A percentile compares a stretch with the other conserved stretches of the same genome.
These are phyloP conservation scores for Paecilomyces dactylethromorphus DNA, from an alignment of 2,329 filamentous ascomycete species.

Conservation along the genomic window DNA sequence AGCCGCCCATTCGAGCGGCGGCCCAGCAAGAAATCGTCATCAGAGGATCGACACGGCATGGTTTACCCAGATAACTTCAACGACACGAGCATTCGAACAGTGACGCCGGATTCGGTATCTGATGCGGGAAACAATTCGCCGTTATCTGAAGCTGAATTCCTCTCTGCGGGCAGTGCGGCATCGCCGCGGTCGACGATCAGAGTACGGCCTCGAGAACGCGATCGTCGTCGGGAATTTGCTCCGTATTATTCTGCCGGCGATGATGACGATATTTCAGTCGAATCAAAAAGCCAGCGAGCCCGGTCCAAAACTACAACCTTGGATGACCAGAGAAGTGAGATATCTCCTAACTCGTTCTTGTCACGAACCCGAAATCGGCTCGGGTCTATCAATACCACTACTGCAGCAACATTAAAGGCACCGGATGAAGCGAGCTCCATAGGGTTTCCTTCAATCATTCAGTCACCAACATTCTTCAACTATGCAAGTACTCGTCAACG, in stretches of 20 bases:
- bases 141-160: slow-evolving; percentile 29
- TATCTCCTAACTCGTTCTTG: slow-evolving; percentile 24
- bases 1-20: slow-evolving; percentile 37
- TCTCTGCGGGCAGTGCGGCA: slow-evolving; percentile 22
- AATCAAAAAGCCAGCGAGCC: slow-evolving; percentile 28
- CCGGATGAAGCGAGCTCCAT: slow-evolving; percentile 38
- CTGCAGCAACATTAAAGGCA: slow-evolving; percentile 23
- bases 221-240: slow-evolving; percentile 23
- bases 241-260: slow-evolving; percentile 24
- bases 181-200: slow-evolving; percentile 31
- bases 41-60: slow-evolving; percentile 40
- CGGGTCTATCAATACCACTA: slow-evolving; percentile 32
- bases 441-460: slow-evolving; percentile 42
- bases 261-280: slow-evolving; percentile 26
- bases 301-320: slow-evolving; percentile 36
- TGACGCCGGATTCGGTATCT: slow-evolving; percentile 38
- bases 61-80: slow-evolving; percentile 41
- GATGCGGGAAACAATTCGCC: slow-evolving; percentile 31
- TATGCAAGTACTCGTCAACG: slow-evolving; percentile 27
- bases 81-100: slow-evolving; percentile 39
- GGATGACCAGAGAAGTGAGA: slow-evolving; percentile 35
- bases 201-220: slow-evolving; percentile 25
- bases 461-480: slow-evolving; percentile 31
- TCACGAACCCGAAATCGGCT: slow-evolving; percentile 29
- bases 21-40: slow-evolving; percentile 42